Evolutionary conservation across 2,329 filamentous ascomycete species (phyloP), one percentile per base, ranked within the genome.

Genomic region (Mycocentrospora acerina): DNA sequence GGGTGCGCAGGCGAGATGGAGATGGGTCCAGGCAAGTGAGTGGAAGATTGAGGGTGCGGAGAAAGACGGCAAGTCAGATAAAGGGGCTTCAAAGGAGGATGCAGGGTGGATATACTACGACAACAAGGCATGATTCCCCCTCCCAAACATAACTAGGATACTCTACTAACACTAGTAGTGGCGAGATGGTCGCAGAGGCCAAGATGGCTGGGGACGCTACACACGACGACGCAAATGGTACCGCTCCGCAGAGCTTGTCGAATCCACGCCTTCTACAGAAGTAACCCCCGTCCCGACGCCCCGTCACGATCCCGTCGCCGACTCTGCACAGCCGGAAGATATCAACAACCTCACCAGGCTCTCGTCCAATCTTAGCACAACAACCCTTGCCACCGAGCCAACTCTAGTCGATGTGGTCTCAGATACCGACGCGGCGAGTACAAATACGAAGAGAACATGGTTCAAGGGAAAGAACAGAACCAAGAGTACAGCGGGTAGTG

Each of bases 41-140:
- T 98, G 93, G 93, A 81, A 82, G 37, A 83, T 97, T 17, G 91
- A 97, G 55, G 86, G 87, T 1, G 81, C 81, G 1, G 67, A 77
- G 13, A 46, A 57, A 11, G 60, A 65, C 22, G 44, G 43, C 13
- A 64, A 62, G 27, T 32, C 35, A 7, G 50, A 53, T 10, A 83
- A 69, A 17, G 56, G 52, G 6, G 54, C 44, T 10, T 59, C 61
- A 7, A 59, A 57, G 10, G 66, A 65, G n/a, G 72, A 74, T 3
- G 82, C 84, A 53, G 93, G 90, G 1, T 98, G 93, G 93, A 88
- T 95, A 25, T 98, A 93, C 67, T 98, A 96, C 62, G 93, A 98
- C 60, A 97, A 91, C 65, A 96, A 95, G 82, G 88, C 89, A 71
- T 15, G 37, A 19, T 24, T 24, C 9, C n/a, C 15, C 13, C 29